These are phyloP conservation scores for Echeveria elegans DNA, from an alignment of 164 flowering plant genomes.

Conservation along the genomic window DNA sequence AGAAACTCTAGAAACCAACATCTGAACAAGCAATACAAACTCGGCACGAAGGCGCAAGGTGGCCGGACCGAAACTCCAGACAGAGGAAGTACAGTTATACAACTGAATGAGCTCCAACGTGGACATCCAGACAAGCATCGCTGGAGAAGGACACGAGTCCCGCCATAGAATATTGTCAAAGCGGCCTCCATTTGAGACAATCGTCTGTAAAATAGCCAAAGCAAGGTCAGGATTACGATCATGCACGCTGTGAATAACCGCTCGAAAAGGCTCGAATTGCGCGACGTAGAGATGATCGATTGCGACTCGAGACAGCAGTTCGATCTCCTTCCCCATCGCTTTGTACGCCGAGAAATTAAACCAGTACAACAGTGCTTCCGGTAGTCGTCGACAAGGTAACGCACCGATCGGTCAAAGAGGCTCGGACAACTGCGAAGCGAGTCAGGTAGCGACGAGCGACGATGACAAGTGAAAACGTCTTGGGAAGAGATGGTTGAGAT, in stretches of 20 bases:
- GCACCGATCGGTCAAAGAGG: background rate
- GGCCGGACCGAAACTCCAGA: conserved; percentile 47
- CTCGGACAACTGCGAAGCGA: background rate
- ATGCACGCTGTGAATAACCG: conserved; percentile 51
- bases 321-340: conserved; percentile 58
- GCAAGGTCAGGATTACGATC: conserved; percentile 54
- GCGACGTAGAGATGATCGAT: conserved; percentile 75
- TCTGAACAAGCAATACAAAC: conserved; percentile 51
- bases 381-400: background rate
- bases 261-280: conserved; percentile 88
- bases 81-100: conserved; percentile 25
- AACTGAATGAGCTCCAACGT: conserved; percentile 53
- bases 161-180: conserved; percentile 45
- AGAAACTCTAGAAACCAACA: conserved; percentile 34
- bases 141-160: conserved; percentile 50
- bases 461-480: background rate
- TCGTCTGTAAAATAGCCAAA: conserved; percentile 49
- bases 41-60: conserved; percentile 53
- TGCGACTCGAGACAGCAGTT: conserved; percentile 56
- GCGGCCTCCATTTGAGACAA: conserved; percentile 51
- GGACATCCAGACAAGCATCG: conserved; percentile 59
- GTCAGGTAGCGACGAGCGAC: background rate
- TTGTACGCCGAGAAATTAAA: background rate
- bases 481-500: background rate
- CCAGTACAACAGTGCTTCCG: background rate